Evolutionary conservation across 495 filamentous ascomycete species (phyloP).

Genomic region (Alectoria sarmentosa): DNA sequence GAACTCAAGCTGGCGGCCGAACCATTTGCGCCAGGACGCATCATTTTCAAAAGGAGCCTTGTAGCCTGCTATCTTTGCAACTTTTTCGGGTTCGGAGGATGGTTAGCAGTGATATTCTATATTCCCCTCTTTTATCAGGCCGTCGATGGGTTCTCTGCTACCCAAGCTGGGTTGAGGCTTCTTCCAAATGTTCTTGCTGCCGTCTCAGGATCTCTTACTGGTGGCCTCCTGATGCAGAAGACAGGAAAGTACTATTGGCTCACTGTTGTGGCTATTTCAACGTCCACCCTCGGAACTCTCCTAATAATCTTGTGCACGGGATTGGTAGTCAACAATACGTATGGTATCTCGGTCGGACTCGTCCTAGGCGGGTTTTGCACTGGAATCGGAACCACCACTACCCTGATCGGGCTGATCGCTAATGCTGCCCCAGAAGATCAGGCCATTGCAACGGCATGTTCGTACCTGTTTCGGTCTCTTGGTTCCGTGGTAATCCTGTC

Average conservation of each 20-base stretch:
- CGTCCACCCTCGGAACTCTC: constrained; percentile 45
- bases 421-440: constrained; percentile 62
- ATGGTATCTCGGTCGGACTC: constrained; percentile 51
- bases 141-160: constrained; percentile 58
- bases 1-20: constrained; percentile 65
- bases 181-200: constrained; percentile 58
- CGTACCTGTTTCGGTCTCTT: constrained; percentile 78
- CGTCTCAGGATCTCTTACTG: constrained; percentile 61
- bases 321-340: constrained; percentile 34
- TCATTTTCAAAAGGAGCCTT: constrained; percentile 66
- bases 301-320: constrained; percentile 58
- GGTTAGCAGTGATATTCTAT: constrained; percentile 63
- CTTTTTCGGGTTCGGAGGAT: constrained; percentile 66
- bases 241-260: constrained; percentile 76
- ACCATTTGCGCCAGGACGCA: constrained; percentile 73
- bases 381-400: constrained; percentile 64
- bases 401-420: constrained; percentile 56
- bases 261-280: constrained; percentile 51
- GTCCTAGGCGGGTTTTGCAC: constrained; percentile 50
- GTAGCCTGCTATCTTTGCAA: constrained; percentile 65
- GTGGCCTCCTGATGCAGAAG: constrained; percentile 64
- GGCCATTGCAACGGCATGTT: constrained; percentile 75
- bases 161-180: constrained; percentile 56
- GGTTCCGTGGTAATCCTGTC: constrained; percentile 73
- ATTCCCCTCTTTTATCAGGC: constrained; percentile 75